A percentile compares a stretch with the other conserved stretches of the same genome.
Evolutionary conservation across 2,329 filamentous ascomycete genomes (phyloP).

Genomic region (Ophiostoma angusticollis): DNA sequence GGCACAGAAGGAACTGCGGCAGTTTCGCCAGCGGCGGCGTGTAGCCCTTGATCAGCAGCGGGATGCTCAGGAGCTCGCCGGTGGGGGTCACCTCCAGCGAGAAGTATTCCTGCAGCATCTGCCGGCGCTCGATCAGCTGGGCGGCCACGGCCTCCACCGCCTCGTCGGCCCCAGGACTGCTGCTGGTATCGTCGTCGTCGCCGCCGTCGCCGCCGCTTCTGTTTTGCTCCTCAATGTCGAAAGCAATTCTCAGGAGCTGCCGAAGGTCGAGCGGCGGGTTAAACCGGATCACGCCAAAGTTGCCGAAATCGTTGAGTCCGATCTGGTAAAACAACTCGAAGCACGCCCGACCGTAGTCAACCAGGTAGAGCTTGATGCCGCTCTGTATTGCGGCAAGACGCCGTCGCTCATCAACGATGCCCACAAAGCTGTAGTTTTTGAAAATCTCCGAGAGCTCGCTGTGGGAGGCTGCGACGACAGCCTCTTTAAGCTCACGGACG

Average conservation of each 20-base stretch:
- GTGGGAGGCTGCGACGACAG: slow-evolving; percentile 72
- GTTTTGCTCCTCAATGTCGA: slow-evolving; percentile 44
- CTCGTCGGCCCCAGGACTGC: slow-evolving; percentile 30
- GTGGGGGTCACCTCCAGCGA: slow-evolving; percentile 66
- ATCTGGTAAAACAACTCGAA: slow-evolving; percentile 94
- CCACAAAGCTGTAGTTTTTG: slow-evolving; percentile 81
- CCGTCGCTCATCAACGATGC: slow-evolving; percentile 74
- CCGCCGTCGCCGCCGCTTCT: slow-evolving; percentile 36
- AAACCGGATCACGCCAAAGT: slow-evolving; percentile 78
- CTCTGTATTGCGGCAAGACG: slow-evolving; percentile 87
- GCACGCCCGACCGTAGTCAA: slow-evolving; percentile 81
- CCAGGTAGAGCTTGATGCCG: slow-evolving; percentile 79
- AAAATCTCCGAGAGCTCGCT: slow-evolving; percentile 78
- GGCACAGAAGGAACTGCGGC: slow-evolving; percentile 71
- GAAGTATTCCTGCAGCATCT: slow-evolving; percentile 92
- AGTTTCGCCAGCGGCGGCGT: slow-evolving; percentile 75
- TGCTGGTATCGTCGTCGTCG: slow-evolving; percentile 39
- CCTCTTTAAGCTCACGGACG: slow-evolving; percentile 68
- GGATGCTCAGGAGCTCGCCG: slow-evolving; percentile 67
- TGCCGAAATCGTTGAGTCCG: slow-evolving; percentile 87
- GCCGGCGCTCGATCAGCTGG: slow-evolving; percentile 60
- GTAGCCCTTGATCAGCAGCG: slow-evolving; percentile 80
- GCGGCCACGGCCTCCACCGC: slow-evolving; percentile 52
- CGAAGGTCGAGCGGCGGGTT: slow-evolving; percentile 59
- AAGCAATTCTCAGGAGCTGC: slow-evolving; percentile 60